phyloP scores from a whole-genome alignment of 768 basidiomycete genomes.

The Leccinum arenicola region DNA sequence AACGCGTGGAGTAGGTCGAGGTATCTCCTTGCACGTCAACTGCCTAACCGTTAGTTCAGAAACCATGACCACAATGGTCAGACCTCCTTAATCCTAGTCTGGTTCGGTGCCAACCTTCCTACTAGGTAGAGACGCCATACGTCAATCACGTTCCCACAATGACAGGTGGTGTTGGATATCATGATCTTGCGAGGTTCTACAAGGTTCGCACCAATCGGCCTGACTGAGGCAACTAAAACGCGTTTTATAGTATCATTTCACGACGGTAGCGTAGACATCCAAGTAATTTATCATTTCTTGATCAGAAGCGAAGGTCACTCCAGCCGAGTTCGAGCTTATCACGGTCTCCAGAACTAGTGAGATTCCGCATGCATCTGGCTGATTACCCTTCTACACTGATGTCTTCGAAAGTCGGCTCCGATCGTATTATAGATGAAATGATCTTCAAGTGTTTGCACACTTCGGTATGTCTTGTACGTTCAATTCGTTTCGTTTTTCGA shows the following conservation, averaged over 20 bases:
- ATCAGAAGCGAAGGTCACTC: conserved; percentile 34
- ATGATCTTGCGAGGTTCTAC: conserved; percentile 46
- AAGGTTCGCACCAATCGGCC: conserved; percentile 27
- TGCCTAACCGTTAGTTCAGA: conserved; percentile 23
- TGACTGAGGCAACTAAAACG: background rate
- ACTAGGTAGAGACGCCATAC: conserved; percentile 40
- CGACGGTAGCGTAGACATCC: conserved; percentile 17
- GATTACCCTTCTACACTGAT: background rate
- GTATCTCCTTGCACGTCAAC: background rate
- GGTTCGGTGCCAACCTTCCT: background rate
- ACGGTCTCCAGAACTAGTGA: conserved; percentile 41
- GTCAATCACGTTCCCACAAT: conserved; percentile 43
- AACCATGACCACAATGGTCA: conserved; percentile 43
- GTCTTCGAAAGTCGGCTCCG: conserved; percentile 34
- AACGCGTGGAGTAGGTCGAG: conserved; percentile 35
- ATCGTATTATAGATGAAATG: conserved; percentile 48
- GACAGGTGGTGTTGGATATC: conserved; percentile 45
- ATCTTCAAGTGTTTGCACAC: conserved; percentile 43
- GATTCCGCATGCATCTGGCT: conserved; percentile 2
- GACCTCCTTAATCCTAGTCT: background rate
- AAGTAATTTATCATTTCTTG: background rate
- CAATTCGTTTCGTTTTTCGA: background rate
- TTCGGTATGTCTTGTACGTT: conserved; percentile 21
- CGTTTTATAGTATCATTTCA: conserved; percentile 39
- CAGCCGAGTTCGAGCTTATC: conserved; percentile 38